Evolutionary conservation across 768 basidiomycete species (phyloP).

Genomic region (Suillus paluster): DNA sequence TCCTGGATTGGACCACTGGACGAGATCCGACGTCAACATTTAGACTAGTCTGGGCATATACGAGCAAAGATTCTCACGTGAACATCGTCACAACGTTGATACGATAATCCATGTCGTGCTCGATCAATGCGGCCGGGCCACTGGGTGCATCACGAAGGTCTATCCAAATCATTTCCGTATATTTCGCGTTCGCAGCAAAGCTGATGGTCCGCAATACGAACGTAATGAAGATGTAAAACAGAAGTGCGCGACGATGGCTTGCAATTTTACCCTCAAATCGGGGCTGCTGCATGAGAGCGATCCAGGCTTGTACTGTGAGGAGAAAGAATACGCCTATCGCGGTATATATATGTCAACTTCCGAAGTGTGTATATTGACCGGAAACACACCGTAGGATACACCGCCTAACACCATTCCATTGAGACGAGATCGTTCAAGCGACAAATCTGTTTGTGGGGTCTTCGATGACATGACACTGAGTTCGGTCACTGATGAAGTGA

Average conservation of each 20-base stretch:
- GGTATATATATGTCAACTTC: neutral
- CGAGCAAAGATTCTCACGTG: slow-evolving; percentile 18
- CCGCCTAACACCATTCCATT: slow-evolving; percentile 21
- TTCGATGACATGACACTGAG: slow-evolving; percentile 23
- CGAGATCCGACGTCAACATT: neutral
- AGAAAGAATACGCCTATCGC: slow-evolving; percentile 23
- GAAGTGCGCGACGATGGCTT: slow-evolving; percentile 12
- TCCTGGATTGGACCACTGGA: slow-evolving; percentile 31
- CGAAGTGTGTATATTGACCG: neutral
- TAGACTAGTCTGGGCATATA: neutral
- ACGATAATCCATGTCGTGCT: slow-evolving; percentile 17
- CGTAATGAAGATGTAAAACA: slow-evolving; percentile 26
- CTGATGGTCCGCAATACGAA: slow-evolving; percentile 32
- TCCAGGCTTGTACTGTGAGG: slow-evolving; percentile 10
- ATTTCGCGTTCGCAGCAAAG: slow-evolving; percentile 29
- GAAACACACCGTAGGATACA: slow-evolving; percentile 24
- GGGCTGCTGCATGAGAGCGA: slow-evolving; percentile 9
- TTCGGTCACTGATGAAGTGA: neutral
- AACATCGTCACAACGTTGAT: slow-evolving; percentile 25
- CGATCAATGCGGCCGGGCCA: slow-evolving; percentile 18
- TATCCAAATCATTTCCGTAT: slow-evolving; percentile 37
- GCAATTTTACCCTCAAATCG: neutral
- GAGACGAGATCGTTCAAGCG: slow-evolving; percentile 31
- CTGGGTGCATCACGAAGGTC: slow-evolving; percentile 27
- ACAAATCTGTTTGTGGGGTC: slow-evolving; percentile 23